Evolutionary conservation across 352 stramenopile species (phyloP).

Genomic region (Globisporangium cylindrosporum): DNA sequence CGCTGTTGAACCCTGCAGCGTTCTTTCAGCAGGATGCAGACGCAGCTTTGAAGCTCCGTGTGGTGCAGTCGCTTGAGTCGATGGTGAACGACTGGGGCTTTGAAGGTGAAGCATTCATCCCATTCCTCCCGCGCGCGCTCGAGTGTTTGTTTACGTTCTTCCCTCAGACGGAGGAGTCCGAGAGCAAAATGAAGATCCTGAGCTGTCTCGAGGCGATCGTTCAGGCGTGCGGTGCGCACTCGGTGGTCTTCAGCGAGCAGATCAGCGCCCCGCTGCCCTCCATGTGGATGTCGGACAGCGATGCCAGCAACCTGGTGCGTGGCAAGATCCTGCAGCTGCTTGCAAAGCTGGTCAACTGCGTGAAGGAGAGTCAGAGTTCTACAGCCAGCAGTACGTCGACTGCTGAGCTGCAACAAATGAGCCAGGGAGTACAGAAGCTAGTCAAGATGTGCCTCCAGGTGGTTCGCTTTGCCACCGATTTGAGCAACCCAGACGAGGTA

Average conservation of each 20-base stretch:
- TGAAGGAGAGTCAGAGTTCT: slow-evolving; percentile 38
- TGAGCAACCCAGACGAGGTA: slow-evolving; percentile 78
- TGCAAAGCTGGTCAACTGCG: slow-evolving; percentile 49
- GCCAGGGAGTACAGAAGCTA: slow-evolving; percentile 32
- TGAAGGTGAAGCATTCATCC: slow-evolving; percentile 60
- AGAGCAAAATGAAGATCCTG: slow-evolving; percentile 82
- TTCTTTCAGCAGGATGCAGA: slow-evolving; percentile 41
- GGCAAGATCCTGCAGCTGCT: slow-evolving; percentile 82
- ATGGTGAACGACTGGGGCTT: slow-evolving; percentile 87
- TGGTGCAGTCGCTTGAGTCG: slow-evolving; percentile 74
- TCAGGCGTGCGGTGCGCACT: slow-evolving; percentile 50
- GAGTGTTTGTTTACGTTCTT: slow-evolving; percentile 72
- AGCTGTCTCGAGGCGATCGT: slow-evolving; percentile 70
- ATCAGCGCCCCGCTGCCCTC: slow-evolving; percentile 66
- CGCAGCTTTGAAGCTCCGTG: slow-evolving; percentile 61
- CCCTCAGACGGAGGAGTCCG: slow-evolving; percentile 50
- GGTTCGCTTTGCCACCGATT: slow-evolving; percentile 67
- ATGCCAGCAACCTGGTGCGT: slow-evolving; percentile 77
- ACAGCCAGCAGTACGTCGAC: background rate
- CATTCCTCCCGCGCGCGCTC: slow-evolving; percentile 59
- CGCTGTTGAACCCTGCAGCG: slow-evolving; percentile 42
- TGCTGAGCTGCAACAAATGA: slow-evolving; percentile 9
- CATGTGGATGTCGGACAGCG: slow-evolving; percentile 69
- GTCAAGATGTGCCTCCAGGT: slow-evolving; percentile 73
- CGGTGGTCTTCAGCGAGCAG: slow-evolving; percentile 51